These are phyloP conservation scores for Mycena epipterygia DNA, from an alignment of 768 basidiomycete genomes.

Conservation along the genomic window DNA sequence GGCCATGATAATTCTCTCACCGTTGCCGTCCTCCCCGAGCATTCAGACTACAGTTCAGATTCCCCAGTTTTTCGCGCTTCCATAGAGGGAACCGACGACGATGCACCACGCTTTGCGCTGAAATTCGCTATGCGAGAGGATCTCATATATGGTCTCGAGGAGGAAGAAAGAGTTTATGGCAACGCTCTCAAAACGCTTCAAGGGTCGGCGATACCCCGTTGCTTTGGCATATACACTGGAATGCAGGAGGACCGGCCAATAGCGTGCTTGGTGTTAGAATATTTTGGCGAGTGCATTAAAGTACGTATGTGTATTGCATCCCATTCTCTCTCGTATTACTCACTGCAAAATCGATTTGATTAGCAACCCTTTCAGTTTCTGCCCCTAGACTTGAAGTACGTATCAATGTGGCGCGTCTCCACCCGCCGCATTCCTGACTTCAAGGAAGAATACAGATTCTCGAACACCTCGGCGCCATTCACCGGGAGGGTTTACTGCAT, in stretches of 20 bases:
- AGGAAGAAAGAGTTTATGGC: conserved; percentile 51
- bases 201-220: conserved; percentile 47
- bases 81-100: conserved; percentile 29
- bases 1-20: conserved; percentile 33
- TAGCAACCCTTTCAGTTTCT: background rate
- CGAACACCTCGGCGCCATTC: conserved; percentile 49
- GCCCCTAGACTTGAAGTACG: background rate
- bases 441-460: conserved; percentile 48
- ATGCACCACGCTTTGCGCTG: conserved; percentile 38
- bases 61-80: conserved; percentile 54
- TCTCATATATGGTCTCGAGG: conserved; percentile 48
- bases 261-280: conserved; percentile 54
- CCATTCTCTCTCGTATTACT: background rate
- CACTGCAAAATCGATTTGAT: no score
- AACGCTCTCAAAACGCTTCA: conserved; percentile 31
- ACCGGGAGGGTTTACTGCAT: conserved; percentile 50
- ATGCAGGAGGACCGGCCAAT: conserved; percentile 47
- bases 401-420: background rate
- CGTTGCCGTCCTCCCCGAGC: conserved; percentile 48
- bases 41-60: conserved; percentile 53
- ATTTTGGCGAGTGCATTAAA: conserved; percentile 53
- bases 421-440: background rate
- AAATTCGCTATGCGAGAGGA: conserved; percentile 58
- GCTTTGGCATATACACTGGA: conserved; percentile 53
- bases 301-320: conserved; percentile 44